Conservation (phyloP, 495 filamentous ascomycete genomes). For the Penicillium simplicissimum region DNA sequence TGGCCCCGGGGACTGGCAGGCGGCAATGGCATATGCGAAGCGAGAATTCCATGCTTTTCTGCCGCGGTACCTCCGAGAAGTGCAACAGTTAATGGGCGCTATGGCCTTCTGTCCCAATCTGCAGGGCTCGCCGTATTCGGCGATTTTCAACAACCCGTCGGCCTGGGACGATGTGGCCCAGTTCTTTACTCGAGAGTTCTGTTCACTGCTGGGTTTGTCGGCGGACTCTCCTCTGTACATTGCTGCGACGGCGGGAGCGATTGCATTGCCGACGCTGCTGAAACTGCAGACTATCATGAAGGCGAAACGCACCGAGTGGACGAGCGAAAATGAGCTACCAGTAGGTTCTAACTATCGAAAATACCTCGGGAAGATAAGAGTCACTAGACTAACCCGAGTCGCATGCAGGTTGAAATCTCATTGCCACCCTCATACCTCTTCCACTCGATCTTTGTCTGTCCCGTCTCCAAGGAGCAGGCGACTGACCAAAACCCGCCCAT, state of each 20-base stretch:
- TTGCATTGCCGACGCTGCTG: slow-evolving; percentile 80
- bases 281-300: slow-evolving; percentile 83
- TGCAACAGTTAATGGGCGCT: slow-evolving; percentile 72
- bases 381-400: slow-evolving; percentile 8
- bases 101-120: slow-evolving; percentile 76
- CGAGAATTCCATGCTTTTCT: slow-evolving; percentile 66
- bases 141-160: slow-evolving; percentile 68
- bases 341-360: slow-evolving; percentile 40
- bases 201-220: slow-evolving; percentile 82
- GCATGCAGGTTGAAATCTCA: slow-evolving; percentile 74
- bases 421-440: slow-evolving; percentile 85
- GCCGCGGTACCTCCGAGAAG: slow-evolving; percentile 68
- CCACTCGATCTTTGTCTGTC: slow-evolving; percentile 97
- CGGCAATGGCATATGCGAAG: slow-evolving; percentile 73
- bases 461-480: slow-evolving; percentile 92
- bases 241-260: slow-evolving; percentile 85
- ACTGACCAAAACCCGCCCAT: slow-evolving; percentile 93
- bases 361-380: not conserved
- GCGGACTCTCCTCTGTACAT: slow-evolving; percentile 90
- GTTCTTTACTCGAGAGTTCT: slow-evolving; percentile 92
- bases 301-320: slow-evolving; percentile 92
- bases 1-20: slow-evolving; percentile 41
- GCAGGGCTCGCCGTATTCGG: slow-evolving; percentile 67
- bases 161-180: slow-evolving; percentile 79
- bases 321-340: slow-evolving; percentile 82